Base-by-base conservation (phyloP, 768 basidiomycete species). In the Daedaleopsis nitida region DNA sequence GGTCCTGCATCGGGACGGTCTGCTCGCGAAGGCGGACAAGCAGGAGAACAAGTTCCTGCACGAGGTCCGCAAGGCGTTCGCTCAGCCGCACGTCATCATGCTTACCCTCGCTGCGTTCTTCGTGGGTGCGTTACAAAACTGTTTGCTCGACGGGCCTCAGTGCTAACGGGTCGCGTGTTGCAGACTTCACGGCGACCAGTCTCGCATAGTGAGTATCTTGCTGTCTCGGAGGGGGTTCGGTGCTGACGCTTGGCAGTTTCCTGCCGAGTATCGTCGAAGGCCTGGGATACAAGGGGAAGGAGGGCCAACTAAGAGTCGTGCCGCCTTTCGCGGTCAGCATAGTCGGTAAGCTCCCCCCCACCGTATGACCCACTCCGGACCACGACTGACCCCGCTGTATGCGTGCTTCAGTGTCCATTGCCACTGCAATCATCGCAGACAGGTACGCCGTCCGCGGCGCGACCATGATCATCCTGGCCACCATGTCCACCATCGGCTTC, bases 51-150 rank as follows among this genome's bases (percentile, higher is more conserved):
- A 83, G 78, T 62, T 88, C 27, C 27, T 85, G 86, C 66, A 52
- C 10, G 86, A 90, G 68, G 81, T 87, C n/a, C 60, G 69, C 5
- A 75, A 70, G 65, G 78, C 81, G 0, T 80, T 80, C 65, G 78
- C 69, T 19, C 78, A 82, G 1, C 82, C 82, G 0, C 88, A 89
- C 5, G 78, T 86, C 10, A 78, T 80, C 75, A 61, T 88, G 50
- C 66, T 86, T 24, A 76, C 76, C 0, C 45, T 86, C 8, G 70
- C 76, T 1, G 77, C 84, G 54, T 87, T 89, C 73, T 76, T 84
- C 64, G 77, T 74, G 59, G 27, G 27, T 32, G 27, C 27, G 27
- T 32, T 32, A 7, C 4, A 32, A 32, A 32, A 3, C 27, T 32
- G 27, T 32, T 32, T 32, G 27, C 27, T 32, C 27, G 27, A 32